Evolutionary conservation across 2,329 filamentous ascomycete species (phyloP).

Genomic region (Phaeophleospora eucalypticola): DNA sequence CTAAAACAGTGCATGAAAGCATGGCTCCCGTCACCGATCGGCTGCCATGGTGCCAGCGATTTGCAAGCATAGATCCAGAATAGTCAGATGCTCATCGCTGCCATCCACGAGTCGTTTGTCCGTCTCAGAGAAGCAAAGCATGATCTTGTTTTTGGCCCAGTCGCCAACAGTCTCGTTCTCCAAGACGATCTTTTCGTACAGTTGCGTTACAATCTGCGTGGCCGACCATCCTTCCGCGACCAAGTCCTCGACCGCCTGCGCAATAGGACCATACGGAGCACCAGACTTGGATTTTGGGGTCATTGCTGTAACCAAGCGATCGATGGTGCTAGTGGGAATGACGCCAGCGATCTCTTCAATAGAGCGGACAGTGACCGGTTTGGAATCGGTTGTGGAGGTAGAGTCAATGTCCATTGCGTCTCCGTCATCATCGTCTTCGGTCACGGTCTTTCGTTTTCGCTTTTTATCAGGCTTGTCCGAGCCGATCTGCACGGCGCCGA

Average conservation of each 20-base stretch:
- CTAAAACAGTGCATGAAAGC: not conserved
- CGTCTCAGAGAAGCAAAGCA: conserved; percentile 83
- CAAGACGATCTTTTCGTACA: conserved; percentile 73
- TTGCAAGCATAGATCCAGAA: conserved; percentile 78
- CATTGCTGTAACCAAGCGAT: conserved; percentile 68
- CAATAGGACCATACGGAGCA: conserved; percentile 62
- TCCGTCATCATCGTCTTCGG: conserved; percentile 58
- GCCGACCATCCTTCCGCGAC: conserved; percentile 97
- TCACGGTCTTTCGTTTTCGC: conserved; percentile 45
- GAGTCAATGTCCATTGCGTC: conserved; percentile 51
- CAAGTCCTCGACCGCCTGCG: conserved; percentile 79
- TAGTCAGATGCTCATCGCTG: conserved; percentile 87
- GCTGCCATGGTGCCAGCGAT: conserved; percentile 43
- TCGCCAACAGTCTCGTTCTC: conserved; percentile 82
- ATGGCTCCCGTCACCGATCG: conserved; percentile 8
- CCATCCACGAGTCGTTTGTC: conserved; percentile 95
- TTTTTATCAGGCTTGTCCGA: conserved; percentile 31
- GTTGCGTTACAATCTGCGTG: conserved; percentile 75
- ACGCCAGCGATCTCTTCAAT: conserved; percentile 96
- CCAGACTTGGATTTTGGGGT: conserved; percentile 58
- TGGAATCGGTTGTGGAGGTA: conserved; percentile 16
- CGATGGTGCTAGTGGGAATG: conserved; percentile 72
- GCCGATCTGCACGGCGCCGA: conserved; percentile 56
- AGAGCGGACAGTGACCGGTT: conserved; percentile 65
- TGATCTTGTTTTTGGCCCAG: conserved; percentile 83